Base-by-base conservation (phyloP, 306 rosid genomes). In the Dicorynia guianensis region DNA sequence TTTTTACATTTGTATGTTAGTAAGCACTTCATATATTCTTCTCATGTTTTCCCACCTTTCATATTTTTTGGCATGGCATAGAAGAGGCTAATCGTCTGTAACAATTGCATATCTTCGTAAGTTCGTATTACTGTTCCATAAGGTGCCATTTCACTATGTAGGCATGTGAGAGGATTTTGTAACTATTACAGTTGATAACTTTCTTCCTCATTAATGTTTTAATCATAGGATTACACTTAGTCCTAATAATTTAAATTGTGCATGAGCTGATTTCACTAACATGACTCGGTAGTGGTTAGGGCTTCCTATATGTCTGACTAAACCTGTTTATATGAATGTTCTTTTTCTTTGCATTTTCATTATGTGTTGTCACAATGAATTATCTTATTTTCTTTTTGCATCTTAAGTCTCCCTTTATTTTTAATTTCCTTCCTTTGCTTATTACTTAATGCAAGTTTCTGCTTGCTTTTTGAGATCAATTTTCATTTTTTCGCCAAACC, bases 51-150 rank as follows among this genome's bases (percentile, higher is more conserved):
- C 61, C 69, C 57, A 11, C n/a, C 52, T 11, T 11, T 8, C 11
- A 13, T 8, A 46, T 12, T 46, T 8, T 12, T 40, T 5, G 46
- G 6, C 10, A 5, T 46, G 5, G 52, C 52, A 46, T 46, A 46
- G 12, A 46, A 46, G 52, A 46, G 52, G 52, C 17, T n/a, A 11
- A 49, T 67, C 48, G 9, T 63, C 38, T 46, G 19, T 38, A 43
- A 71, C 46, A 46, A 7, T 66, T 53, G 55, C 74, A 46, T 79
- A 20, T 34, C 19, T 67, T 25, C 18, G n/a, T n/a, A n/a, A n/a
- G n/a, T n/a, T n/a, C n/a, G 35, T 33, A 72, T 70, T 34, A 46
- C 39, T 38, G 15, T 79, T 43, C 54, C 43, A 71, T 71, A 66
- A 30, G 38, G 33, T 74, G 36, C 11, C 13, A 20, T 58, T 54